Conservation (phyloP, 2,329 filamentous ascomycete species). For the Zymoseptoria ardabiliae region DNA sequence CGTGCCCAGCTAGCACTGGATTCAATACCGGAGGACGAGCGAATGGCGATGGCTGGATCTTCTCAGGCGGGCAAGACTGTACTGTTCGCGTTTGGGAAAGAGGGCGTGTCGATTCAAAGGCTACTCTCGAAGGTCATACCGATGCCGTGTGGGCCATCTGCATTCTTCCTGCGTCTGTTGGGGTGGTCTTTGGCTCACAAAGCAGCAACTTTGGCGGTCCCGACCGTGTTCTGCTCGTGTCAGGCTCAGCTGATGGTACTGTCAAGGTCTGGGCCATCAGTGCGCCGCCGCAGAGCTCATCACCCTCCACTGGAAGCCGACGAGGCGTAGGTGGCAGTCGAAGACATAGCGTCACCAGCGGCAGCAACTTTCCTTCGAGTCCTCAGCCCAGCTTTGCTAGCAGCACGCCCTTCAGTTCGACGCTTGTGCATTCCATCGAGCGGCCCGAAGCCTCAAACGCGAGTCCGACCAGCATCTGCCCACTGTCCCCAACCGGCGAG, state of each 20-base stretch:
- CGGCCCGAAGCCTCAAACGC: slow-evolving; percentile 47
- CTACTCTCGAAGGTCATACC: slow-evolving; percentile 85
- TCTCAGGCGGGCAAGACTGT: slow-evolving; percentile 90
- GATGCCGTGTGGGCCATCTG: slow-evolving; percentile 96
- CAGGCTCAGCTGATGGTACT: slow-evolving; percentile 82
- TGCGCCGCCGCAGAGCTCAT: slow-evolving; percentile 76
- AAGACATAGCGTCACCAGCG: slow-evolving; percentile 87
- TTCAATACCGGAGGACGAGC: slow-evolving; percentile 85
- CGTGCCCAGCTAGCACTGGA: slow-evolving; percentile 79
- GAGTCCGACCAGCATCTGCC: slow-evolving; percentile 87
- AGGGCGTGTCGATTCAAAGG: slow-evolving; percentile 88
- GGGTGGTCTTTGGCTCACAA: slow-evolving; percentile 64
- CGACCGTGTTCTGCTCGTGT: slow-evolving; percentile 83
- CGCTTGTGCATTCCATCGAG: slow-evolving; percentile 77
- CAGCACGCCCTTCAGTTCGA: slow-evolving; percentile 78
- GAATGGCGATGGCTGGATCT: slow-evolving; percentile 93
- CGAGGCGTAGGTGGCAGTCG: slow-evolving; percentile 67
- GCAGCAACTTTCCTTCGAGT: slow-evolving; percentile 81
- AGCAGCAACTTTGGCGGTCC: slow-evolving; percentile 66
- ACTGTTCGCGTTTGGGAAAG: slow-evolving; percentile 94
- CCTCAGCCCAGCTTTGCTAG: slow-evolving; percentile 84
- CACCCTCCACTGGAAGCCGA: slow-evolving; percentile 66
- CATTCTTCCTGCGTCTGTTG: slow-evolving; percentile 77
- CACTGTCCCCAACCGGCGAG: slow-evolving; percentile 73
- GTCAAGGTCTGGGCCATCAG: slow-evolving; percentile 94